Conservation (phyloP, 192 early-diverging fungal species). For the Dissophora ornata region DNA sequence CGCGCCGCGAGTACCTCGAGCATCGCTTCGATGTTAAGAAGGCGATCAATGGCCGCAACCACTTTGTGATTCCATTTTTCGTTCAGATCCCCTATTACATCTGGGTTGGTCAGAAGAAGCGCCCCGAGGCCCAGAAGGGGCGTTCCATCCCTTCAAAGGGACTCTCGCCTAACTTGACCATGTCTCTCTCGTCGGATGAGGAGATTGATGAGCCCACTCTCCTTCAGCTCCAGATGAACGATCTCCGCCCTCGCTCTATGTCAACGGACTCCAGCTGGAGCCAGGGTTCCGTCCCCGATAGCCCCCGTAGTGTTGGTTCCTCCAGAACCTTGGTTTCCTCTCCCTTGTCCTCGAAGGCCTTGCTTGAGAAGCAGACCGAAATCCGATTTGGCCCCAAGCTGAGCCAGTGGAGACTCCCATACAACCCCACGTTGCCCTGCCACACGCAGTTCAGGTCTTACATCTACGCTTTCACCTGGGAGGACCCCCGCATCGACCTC, state of each 20-base stretch:
- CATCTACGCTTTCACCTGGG: conserved; percentile 91
- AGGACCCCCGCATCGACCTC: conserved; percentile 82
- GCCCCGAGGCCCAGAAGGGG: not conserved
- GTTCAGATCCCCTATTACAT: conserved; percentile 90
- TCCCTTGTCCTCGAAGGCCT: not conserved
- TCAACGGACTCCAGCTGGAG: conserved; percentile 47
- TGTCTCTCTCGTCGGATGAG: conserved; percentile 1
- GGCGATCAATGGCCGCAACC: conserved; percentile 76
- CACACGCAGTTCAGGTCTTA: conserved; percentile 84
- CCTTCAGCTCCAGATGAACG: conserved; percentile 19
- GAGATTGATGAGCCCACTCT: conserved; percentile 20
- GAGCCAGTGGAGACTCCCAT: conserved; percentile 63
- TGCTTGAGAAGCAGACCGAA: conserved; percentile 13
- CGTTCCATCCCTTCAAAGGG: not conserved
- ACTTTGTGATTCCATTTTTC: conserved; percentile 74
- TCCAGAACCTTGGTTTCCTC: conserved; percentile 35
- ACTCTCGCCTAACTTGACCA: not conserved
- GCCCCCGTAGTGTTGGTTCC: conserved; percentile 38
- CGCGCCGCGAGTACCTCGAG: conserved; percentile 87
- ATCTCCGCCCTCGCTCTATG: conserved; percentile 44
- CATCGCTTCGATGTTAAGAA: conserved; percentile 84
- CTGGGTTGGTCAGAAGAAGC: conserved; percentile 76
- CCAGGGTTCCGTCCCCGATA: conserved; percentile 22
- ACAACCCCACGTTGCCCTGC: conserved; percentile 61
- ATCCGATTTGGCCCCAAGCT: conserved; percentile 42